Base-by-base conservation (phyloP, 1,139 yeast species). In the Geotrichum reessii region DNA sequence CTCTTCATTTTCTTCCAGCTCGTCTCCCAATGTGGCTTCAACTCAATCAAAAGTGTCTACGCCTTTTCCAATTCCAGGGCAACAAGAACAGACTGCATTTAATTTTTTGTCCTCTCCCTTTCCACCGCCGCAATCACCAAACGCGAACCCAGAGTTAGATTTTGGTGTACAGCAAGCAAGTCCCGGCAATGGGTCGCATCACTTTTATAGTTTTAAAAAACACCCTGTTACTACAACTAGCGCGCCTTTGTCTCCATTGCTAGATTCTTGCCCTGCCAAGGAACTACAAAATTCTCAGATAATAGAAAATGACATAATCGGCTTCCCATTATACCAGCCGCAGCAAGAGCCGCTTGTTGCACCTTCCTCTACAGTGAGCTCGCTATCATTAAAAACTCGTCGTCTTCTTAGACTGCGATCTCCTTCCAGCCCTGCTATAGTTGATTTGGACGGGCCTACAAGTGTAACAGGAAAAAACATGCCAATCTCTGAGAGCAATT, bases 381-480 rank as follows among this genome's bases (percentile, higher is more conserved):
- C 62, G 2, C 49, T 58, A 14, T 53, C 60, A 9, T 31, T 58
- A 5, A 51, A 56, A 17, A 56, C 62, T 55, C 52, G 60, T 50
- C 63, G 69, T 55, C 56, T 74, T 8, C 65, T 76, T 53, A 64
- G 78, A 47, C 66, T 76, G 54, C 70, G 79, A 24, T 76, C 79
- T 2, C 78, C 79, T 0, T 75, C 78, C 4, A 66, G 68, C 44
- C 70, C 71, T 25, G 65, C 65, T 17, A 65, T 63, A 11, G 63
- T 63, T 22, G 55, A 37, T 17, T 37, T 37, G n/a, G 44, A 37
- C 3, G 44, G n/a, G n/a, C 17, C 44, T n/a, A 37, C 4, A 7
- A 5, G n/a, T 14, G 19, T n/a, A 11, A 7, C 21, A n/a, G 44
- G 44, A 37, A 37, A 37, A 19, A 17, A 17, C 44, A n/a, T 17